Conservation (phyloP, 495 filamentous ascomycete genomes). For the Neurospora sublineolata region DNA sequence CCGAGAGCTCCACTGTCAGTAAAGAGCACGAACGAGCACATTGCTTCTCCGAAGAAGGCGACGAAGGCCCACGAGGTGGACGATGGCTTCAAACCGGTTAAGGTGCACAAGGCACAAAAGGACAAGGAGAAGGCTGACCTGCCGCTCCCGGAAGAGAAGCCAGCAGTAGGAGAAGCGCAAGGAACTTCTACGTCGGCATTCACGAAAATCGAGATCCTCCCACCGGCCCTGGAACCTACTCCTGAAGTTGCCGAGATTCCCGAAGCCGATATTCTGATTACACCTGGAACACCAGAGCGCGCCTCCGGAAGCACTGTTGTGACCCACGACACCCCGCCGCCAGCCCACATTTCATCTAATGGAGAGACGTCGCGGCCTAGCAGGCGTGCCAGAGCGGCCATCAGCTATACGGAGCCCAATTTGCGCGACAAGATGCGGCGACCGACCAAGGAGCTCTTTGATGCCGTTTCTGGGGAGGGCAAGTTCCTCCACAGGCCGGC, state of each 20-base stretch:
- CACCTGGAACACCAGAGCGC: slow-evolving; percentile 23
- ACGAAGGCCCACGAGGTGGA: slow-evolving; percentile 17
- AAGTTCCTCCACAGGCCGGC: slow-evolving; percentile 27
- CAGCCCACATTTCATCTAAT: slow-evolving; percentile 38
- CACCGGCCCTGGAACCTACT: slow-evolving; percentile 7
- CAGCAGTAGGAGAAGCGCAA: slow-evolving; percentile 3
- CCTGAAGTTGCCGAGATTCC: slow-evolving; percentile 13
- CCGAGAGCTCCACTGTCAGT: slow-evolving; percentile 30
- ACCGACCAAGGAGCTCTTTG: slow-evolving; percentile 59
- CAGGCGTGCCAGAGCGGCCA: slow-evolving; percentile 50
- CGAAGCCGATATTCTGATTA: slow-evolving; percentile 21
- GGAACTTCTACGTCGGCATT: not conserved
- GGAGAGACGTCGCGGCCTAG: slow-evolving; percentile 45
- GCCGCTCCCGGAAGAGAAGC: slow-evolving; percentile 2
- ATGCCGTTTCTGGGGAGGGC: slow-evolving; percentile 52
- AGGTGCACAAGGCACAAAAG: slow-evolving; percentile 10
- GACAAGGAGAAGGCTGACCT: slow-evolving; percentile 1
- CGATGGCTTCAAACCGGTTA: not conserved
- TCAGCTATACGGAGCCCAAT: slow-evolving; percentile 83
- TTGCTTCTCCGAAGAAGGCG: slow-evolving; percentile 31
- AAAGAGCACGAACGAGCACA: slow-evolving; percentile 37
- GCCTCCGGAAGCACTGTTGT: slow-evolving; percentile 10
- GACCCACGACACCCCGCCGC: slow-evolving; percentile 44
- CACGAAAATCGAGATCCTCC: slow-evolving; percentile 16
- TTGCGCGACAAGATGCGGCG: slow-evolving; percentile 80